Conservation (phyloP, 257 asterid species). For the Solanum appendiculatum region DNA sequence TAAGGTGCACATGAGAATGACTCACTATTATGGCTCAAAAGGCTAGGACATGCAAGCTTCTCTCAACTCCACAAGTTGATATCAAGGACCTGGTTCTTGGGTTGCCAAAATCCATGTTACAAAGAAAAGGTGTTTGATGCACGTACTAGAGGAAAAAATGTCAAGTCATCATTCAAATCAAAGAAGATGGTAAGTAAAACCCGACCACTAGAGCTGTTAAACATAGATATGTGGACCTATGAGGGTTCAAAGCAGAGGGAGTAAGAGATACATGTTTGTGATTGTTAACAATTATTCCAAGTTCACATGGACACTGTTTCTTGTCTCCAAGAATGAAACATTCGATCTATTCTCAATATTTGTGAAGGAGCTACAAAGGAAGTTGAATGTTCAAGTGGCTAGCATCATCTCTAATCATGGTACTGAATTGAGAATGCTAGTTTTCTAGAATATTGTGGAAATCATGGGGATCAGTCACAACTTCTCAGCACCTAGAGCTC, state of each 20-base stretch:
- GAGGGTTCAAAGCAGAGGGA: neutral
- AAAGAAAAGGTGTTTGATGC: neutral
- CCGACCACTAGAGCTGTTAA: neutral
- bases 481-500: neutral
- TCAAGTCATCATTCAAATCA: neutral
- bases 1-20: neutral
- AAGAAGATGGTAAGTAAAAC: neutral
- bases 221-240: neutral
- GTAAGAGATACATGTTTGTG: neutral
- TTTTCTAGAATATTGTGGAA: neutral
- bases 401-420: neutral
- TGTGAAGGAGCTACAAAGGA: neutral
- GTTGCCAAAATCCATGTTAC: neutral
- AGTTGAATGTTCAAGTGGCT: neutral
- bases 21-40: neutral
- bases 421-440: neutral
- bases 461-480: neutral
- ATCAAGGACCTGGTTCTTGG: neutral
- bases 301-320: neutral
- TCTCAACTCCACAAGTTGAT: neutral
- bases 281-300: neutral
- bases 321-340: neutral
- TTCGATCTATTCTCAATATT: neutral
- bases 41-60: neutral
- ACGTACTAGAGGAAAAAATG: neutral